Percentiles rank a stretch among this genome's conserved stretches.
These are phyloP conservation scores for Cladophialophora immunda DNA, from an alignment of 2,329 filamentous ascomycete genomes.

Conservation along the genomic window DNA sequence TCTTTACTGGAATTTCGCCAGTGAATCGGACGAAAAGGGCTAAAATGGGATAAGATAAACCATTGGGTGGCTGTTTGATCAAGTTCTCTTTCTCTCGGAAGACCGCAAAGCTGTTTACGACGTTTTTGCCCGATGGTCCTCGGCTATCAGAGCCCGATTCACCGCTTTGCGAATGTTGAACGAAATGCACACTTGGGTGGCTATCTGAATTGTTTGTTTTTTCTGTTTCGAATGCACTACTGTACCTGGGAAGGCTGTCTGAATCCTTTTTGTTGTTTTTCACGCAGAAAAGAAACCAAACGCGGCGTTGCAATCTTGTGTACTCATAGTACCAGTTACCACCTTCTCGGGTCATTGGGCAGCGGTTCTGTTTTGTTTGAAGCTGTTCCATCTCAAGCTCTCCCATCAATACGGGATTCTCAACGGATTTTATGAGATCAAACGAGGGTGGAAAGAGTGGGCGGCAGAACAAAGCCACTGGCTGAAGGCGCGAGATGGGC, in stretches of 20 bases:
- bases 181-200: slow-evolving; percentile 37
- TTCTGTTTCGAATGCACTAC: slow-evolving; percentile 20
- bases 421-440: neutral
- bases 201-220: slow-evolving; percentile 30
- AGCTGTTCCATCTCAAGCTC: neutral
- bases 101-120: slow-evolving; percentile 25
- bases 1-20: slow-evolving; percentile 35
- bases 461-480: neutral
- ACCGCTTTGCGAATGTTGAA: slow-evolving; percentile 31
- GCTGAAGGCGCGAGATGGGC: slow-evolving; percentile 6
- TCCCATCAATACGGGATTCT: neutral
- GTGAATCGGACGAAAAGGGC: slow-evolving; percentile 32
- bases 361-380: slow-evolving; percentile 6
- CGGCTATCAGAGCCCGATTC: slow-evolving; percentile 37
- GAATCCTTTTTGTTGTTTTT: slow-evolving; percentile 21
- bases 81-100: slow-evolving; percentile 24
- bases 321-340: slow-evolving; percentile 26
- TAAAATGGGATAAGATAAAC: slow-evolving; percentile 30
- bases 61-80: slow-evolving; percentile 42
- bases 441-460: neutral
- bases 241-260: slow-evolving; percentile 34
- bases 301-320: slow-evolving; percentile 17
- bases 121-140: slow-evolving; percentile 22
- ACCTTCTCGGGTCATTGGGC: slow-evolving; percentile 10
- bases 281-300: slow-evolving; percentile 6